A percentile compares a stretch with the other conserved stretches of the same genome.
phyloP scores from a whole-genome alignment of 75 land plant genomes.

The Picea glauca region DNA sequence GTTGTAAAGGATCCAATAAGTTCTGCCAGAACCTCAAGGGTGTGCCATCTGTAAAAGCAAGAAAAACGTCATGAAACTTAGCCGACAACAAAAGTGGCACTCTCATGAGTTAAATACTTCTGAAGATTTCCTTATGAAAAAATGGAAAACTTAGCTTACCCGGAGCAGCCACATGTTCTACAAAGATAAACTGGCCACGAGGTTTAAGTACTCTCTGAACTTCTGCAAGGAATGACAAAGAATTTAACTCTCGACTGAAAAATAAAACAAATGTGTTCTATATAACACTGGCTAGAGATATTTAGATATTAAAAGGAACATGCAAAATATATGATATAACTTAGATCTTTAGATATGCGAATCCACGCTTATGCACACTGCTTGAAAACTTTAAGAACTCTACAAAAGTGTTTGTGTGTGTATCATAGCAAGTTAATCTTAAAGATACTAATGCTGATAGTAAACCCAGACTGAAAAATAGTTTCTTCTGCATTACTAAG shows the following conservation, averaged over 20 bases:
- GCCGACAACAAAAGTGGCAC: neutral
- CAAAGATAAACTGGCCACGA: slow-evolving; percentile 62
- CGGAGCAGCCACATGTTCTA: slow-evolving; percentile 91
- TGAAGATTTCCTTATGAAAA: too few relatives aligned
- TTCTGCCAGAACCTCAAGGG: slow-evolving; percentile 53
- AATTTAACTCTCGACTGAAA: neutral
- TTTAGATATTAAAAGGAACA: too few relatives aligned
- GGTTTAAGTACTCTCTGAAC: slow-evolving; percentile 87
- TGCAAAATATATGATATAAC: too few relatives aligned
- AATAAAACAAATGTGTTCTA: neutral
- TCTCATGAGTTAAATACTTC: neutral
- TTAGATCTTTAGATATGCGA: too few relatives aligned
- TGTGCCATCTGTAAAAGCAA: slow-evolving; percentile 60
- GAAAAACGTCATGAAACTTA: neutral
- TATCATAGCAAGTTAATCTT: too few relatives aligned
- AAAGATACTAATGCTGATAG: too few relatives aligned
- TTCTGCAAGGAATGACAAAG: slow-evolving; percentile 38
- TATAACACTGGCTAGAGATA: too few relatives aligned
- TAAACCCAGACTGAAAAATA: too few relatives aligned
- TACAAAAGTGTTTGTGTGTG: too few relatives aligned
- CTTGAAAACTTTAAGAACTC: too few relatives aligned
- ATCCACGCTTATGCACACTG: too few relatives aligned
- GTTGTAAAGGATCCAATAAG: slow-evolving; percentile 74
- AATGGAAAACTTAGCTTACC: slow-evolving; percentile 40
- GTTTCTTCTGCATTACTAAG: too few relatives aligned